Conservation (phyloP, 2,329 filamentous ascomycete species). For the Coniochaeta prunicola region DNA sequence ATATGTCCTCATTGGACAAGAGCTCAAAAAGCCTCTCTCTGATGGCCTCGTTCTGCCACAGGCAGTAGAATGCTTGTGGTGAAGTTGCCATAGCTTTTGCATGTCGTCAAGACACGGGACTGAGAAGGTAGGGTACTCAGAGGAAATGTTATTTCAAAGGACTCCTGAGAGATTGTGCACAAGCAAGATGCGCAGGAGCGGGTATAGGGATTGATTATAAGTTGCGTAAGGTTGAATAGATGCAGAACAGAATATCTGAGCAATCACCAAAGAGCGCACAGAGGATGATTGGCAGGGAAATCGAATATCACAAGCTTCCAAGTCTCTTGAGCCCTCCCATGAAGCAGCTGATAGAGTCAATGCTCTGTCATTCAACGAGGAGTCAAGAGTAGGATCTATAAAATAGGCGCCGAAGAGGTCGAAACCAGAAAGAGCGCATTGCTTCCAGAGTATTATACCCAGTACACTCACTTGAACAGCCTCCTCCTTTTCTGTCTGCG, state of each 20-base stretch:
- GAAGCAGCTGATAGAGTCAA: background rate
- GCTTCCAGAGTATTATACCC: slow-evolving; percentile 1
- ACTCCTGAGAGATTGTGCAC: background rate
- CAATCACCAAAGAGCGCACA: background rate
- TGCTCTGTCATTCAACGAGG: background rate
- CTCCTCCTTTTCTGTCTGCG: slow-evolving; percentile 6
- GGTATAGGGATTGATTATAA: background rate
- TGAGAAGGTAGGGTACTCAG: background rate
- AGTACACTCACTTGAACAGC: slow-evolving; percentile 2
- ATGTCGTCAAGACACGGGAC: slow-evolving; percentile 26
- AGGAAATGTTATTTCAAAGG: background rate
- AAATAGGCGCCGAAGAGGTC: background rate
- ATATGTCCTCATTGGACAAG: slow-evolving; percentile 44
- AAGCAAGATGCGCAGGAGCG: background rate
- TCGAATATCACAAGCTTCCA: background rate
- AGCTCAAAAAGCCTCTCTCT: slow-evolving; percentile 41
- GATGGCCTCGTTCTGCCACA: slow-evolving; percentile 46
- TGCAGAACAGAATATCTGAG: background rate
- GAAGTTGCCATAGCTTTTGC: slow-evolving; percentile 44
- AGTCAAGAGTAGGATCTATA: background rate
- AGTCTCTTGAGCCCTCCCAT: background rate
- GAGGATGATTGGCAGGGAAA: background rate
- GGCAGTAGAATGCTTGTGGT: slow-evolving; percentile 44
- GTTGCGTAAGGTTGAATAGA: background rate
- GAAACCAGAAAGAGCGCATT: background rate